Conservation (phyloP, 257 asterid species). For the Plantago major region DNA sequence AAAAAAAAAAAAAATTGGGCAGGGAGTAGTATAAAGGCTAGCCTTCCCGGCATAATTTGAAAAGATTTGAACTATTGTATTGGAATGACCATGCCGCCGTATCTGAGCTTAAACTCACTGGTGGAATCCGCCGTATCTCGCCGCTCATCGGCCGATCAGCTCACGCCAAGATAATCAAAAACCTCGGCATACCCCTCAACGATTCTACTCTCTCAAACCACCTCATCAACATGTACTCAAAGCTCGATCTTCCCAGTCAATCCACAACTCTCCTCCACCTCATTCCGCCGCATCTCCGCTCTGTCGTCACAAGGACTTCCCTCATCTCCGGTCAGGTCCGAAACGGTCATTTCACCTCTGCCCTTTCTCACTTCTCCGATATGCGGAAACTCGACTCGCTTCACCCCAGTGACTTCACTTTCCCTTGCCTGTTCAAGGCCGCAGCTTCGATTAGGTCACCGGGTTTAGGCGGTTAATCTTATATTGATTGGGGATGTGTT, state of each 20-base stretch:
- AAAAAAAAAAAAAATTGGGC: no score
- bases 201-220: slow-evolving; percentile 67
- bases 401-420: slow-evolving; percentile 81
- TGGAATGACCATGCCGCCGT: slow-evolving; percentile 15
- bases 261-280: slow-evolving; percentile 53
- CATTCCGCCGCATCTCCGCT: slow-evolving; percentile 50
- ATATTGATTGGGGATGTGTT: slow-evolving; percentile 45
- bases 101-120: slow-evolving; percentile 43
- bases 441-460: slow-evolving; percentile 44
- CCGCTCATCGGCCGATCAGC: slow-evolving; percentile 56
- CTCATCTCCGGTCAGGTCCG: slow-evolving; percentile 79
- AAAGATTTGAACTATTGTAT: no score
- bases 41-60: no score
- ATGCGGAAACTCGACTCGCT: slow-evolving; percentile 54
- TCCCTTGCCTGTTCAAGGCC: slow-evolving; percentile 83
- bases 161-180: slow-evolving; percentile 54
- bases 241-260: slow-evolving; percentile 54
- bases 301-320: slow-evolving; percentile 92
- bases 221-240: slow-evolving; percentile 84
- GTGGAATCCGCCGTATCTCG: slow-evolving; percentile 63
- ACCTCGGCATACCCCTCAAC: slow-evolving; percentile 36
- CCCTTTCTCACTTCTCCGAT: slow-evolving; percentile 38
- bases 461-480: slow-evolving; percentile 51
- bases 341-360: slow-evolving; percentile 56
- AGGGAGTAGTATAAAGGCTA: no score